Evolutionary conservation across 2,329 filamentous ascomycete species (phyloP), one percentile per base, ranked within the genome.

Genomic region (Colletotrichum magnum): DNA sequence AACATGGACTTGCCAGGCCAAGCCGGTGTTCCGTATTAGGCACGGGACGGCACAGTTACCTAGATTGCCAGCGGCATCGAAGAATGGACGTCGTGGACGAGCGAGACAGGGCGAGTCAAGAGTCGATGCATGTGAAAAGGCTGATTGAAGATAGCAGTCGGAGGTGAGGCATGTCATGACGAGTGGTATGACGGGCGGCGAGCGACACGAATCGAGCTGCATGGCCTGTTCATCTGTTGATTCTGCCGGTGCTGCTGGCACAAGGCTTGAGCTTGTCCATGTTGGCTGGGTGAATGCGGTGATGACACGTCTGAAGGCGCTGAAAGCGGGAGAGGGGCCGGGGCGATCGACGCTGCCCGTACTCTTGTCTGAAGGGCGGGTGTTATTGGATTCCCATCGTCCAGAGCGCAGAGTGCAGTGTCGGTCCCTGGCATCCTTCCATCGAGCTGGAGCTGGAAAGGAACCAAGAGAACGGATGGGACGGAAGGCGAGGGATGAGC

Each of bases 251-350:
- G 43, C 18, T 18, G 15, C 16, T 28, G 24, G n/a, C 18, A 47
- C 18, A 21, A 45, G 62, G 39, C 51, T 41, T 51, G 18, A 39
- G 50, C 41, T 66, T 26, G 51, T n/a, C 32, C n/a, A 39, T 9
- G 66, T 59, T 61, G 50, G 12, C 21, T 39, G 16, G 24, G 50
- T 52, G 56, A 57, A 45, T 39, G 50, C 47, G 51, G 62, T 53
- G 62, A 32, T 66, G 51, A 64, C 47, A 64, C 53, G 60, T 58
- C 53, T 56, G 53, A 68, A 50, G 56, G 36, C 26, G 56, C 62
- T 57, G 66, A 66, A 69, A 66, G 66, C 66, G 66, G 66, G 56
- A 66, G 66, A 61, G 62, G 50, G 36, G 50, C 61, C 43, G 50
- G 52, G 66, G 39, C 24, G 66, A 61, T 66, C 56, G 66, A 69